phyloP scores from a whole-genome alignment of 768 basidiomycete species.

The Macrolepiota fuliginosa region DNA sequence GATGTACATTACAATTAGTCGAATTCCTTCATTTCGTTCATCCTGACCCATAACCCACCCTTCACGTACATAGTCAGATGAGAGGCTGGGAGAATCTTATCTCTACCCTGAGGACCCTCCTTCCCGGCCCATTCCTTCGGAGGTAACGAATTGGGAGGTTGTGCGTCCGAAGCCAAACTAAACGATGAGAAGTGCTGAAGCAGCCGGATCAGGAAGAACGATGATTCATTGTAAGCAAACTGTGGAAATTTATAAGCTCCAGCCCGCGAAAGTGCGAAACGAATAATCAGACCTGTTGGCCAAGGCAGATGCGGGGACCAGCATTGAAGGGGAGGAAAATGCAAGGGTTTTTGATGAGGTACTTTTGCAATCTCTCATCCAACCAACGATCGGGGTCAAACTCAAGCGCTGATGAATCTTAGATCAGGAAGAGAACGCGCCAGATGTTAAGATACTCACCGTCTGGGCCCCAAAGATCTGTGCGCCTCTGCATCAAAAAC shows the following conservation, averaged over 20 bases:
- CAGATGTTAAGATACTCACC: constrained; percentile 30
- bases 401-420: constrained; percentile 32
- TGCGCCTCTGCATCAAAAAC: constrained; percentile 39
- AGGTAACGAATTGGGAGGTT: constrained; percentile 27
- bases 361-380: constrained; percentile 52
- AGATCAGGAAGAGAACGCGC: not conserved
- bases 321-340: constrained; percentile 73
- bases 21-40: constrained; percentile 17
- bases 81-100: constrained; percentile 35
- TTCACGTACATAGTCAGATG: constrained; percentile 43
- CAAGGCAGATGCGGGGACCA: constrained; percentile 64
- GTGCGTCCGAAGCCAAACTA: constrained; percentile 34
- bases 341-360: constrained; percentile 57
- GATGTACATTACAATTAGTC: not conserved
- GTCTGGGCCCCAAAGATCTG: constrained; percentile 59
- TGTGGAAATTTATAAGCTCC: constrained; percentile 16
- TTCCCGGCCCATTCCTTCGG: constrained; percentile 25
- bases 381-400: constrained; percentile 70
- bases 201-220: constrained; percentile 51
- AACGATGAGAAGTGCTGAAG: constrained; percentile 47
- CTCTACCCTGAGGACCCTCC: constrained; percentile 31
- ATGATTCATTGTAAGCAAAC: constrained; percentile 57
- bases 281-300: constrained; percentile 25
- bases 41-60: constrained; percentile 45
- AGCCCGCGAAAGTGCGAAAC: constrained; percentile 2